Conservation (phyloP, 2,329 filamentous ascomycete genomes). For the Paecilomyces niveus region DNA sequence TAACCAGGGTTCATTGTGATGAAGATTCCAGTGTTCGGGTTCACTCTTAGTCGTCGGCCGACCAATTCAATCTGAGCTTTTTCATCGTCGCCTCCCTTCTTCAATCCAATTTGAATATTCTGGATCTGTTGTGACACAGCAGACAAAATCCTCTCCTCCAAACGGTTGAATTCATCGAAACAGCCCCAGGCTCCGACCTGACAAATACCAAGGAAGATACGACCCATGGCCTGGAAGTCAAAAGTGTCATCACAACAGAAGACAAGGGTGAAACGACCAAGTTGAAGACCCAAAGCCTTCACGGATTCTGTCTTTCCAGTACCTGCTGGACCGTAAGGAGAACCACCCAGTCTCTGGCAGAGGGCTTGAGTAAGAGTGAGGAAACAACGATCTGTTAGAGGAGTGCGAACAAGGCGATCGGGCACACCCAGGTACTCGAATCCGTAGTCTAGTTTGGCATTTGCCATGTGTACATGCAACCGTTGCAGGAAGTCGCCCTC, state of each 20-base stretch:
- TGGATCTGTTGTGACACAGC: conserved; percentile 99
- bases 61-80: conserved; percentile 90
- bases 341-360: conserved; percentile 90
- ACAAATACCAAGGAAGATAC: conserved; percentile 98
- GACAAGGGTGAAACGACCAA: conserved; percentile 94
- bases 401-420: conserved; percentile 91
- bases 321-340: conserved; percentile 92
- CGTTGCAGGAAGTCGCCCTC: conserved; percentile 77
- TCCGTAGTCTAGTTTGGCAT: conserved; percentile 88
- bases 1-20: conserved; percentile 99
- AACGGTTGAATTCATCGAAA: conserved; percentile 99
- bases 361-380: conserved; percentile 93
- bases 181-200: conserved; percentile 99
- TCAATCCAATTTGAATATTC: conserved; percentile 94
- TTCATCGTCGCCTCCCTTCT: conserved; percentile 72
- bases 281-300: conserved; percentile 91
- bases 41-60: conserved; percentile 81
- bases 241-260: conserved; percentile 99
- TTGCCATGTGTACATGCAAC: conserved; percentile 91
- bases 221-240: conserved; percentile 98
- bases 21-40: conserved; percentile 93
- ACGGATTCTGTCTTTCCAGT: conserved; percentile 99
- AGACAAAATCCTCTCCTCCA: conserved; percentile 95
- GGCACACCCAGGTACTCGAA: conserved; percentile 97
- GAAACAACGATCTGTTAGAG: conserved; percentile 96